Percentiles rank a stretch among this genome's conserved stretches.
Conservation (phyloP, 345 rosid genomes). For the Aegle marmelos region DNA sequence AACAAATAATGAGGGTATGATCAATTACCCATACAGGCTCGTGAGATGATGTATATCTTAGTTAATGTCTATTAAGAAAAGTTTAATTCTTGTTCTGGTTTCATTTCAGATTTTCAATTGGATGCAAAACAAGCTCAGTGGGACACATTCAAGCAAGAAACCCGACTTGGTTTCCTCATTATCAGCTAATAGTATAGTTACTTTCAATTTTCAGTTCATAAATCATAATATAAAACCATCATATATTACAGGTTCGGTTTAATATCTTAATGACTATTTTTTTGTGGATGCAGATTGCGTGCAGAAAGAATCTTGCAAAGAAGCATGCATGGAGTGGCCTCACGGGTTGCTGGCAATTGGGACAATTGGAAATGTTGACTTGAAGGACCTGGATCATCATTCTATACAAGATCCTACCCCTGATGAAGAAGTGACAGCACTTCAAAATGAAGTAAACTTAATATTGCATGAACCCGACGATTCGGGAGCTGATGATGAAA, state of each 20-base stretch:
- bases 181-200: slow-evolving; percentile 35
- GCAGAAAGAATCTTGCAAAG: slow-evolving; percentile 26
- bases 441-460: slow-evolving; percentile 33
- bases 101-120: slow-evolving; percentile 56
- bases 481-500: slow-evolving; percentile 7
- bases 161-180: slow-evolving; percentile 9
- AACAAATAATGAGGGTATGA: slow-evolving; percentile 28
- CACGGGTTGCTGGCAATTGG: slow-evolving; percentile 67
- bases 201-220: not conserved
- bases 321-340: slow-evolving; percentile 69
- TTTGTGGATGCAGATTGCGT: slow-evolving; percentile 9
- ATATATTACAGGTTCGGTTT: not conserved
- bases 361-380: slow-evolving; percentile 60
- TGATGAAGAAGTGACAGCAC: slow-evolving; percentile 29
- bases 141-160: slow-evolving; percentile 22
- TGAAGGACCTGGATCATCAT: slow-evolving; percentile 10
- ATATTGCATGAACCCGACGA: slow-evolving; percentile 19
- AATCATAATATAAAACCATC: not conserved
- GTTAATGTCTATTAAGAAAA: not conserved
- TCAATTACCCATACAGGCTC: not conserved
- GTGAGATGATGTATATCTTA: not conserved
- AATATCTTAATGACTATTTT: not conserved
- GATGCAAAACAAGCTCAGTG: slow-evolving; percentile 62
- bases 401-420: slow-evolving; percentile 20
- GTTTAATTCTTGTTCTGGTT: not conserved